Evolutionary conservation across 108 stramenopile species (phyloP).

Genomic region (Pseudonitzschia pungens): DNA sequence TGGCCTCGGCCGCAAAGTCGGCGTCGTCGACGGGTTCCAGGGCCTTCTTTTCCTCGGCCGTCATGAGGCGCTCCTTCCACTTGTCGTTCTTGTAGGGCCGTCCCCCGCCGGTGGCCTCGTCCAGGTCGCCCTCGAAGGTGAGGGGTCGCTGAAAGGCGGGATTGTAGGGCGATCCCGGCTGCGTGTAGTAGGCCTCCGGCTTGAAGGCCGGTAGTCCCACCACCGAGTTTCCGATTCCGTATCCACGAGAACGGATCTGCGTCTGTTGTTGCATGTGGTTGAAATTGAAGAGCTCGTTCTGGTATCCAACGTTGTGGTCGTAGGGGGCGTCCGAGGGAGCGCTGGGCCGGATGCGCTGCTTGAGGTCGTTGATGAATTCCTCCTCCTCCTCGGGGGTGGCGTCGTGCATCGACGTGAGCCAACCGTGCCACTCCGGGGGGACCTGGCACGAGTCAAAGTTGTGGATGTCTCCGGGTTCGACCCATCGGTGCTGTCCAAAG

Average conservation of each 20-base stretch:
- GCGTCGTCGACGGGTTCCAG: slow-evolving; percentile 22
- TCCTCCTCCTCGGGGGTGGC: slow-evolving; percentile 63
- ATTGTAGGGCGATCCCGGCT: slow-evolving; percentile 94
- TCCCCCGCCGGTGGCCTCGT: slow-evolving; percentile 71
- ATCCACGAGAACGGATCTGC: slow-evolving; percentile 86
- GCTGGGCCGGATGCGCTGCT: slow-evolving; percentile 46
- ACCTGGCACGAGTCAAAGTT: slow-evolving; percentile 91
- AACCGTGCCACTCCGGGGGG: slow-evolving; percentile 94
- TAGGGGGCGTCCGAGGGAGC: slow-evolving; percentile 70
- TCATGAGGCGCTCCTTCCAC: slow-evolving; percentile 85
- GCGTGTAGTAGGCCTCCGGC: slow-evolving; percentile 89
- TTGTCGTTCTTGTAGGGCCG: slow-evolving; percentile 86
- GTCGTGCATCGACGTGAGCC: slow-evolving; percentile 93
- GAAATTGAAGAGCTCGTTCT: slow-evolving; percentile 70
- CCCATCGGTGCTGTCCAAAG: slow-evolving; percentile 95
- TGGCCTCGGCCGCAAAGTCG: slow-evolving; percentile 12
- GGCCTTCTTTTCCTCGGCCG: slow-evolving; percentile 69
- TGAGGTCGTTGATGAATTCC: slow-evolving; percentile 36
- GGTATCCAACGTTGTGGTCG: slow-evolving; percentile 76
- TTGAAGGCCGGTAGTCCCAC: slow-evolving; percentile 73
- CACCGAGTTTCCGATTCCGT: slow-evolving; percentile 82
- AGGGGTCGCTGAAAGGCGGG: slow-evolving; percentile 61
- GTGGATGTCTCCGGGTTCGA: slow-evolving; percentile 85
- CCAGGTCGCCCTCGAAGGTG: slow-evolving; percentile 78
- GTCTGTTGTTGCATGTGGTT: slow-evolving; percentile 83